These are phyloP conservation scores for Bruguiera sexangula DNA, from an alignment of 345 rosid species.

Conservation along the genomic window DNA sequence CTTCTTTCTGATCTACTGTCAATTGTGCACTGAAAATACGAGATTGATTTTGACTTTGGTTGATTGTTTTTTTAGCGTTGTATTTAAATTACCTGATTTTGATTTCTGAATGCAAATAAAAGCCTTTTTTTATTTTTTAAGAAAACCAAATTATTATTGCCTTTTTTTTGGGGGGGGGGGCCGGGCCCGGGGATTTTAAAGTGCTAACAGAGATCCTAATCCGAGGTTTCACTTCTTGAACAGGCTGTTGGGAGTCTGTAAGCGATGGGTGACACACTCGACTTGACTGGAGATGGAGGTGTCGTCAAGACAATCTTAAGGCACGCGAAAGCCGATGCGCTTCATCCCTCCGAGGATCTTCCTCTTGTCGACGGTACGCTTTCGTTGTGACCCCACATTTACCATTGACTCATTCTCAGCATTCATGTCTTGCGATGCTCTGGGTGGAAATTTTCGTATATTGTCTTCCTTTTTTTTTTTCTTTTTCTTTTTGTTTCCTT, in stretches of 20 bases:
- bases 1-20: no score
- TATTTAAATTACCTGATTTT: not conserved
- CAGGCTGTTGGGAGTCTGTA: slow-evolving; percentile 19
- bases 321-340: slow-evolving; percentile 61
- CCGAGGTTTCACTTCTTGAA: slow-evolving; percentile 6
- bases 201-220: not conserved
- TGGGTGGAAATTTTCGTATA: no score
- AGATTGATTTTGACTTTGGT: no score
- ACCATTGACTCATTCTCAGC: not conserved
- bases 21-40: no score
- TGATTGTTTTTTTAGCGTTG: not conserved
- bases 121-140: not conserved
- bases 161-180: not conserved
- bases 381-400: not conserved
- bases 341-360: slow-evolving; percentile 64
- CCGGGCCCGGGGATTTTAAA: no score
- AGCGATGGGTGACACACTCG: slow-evolving; percentile 57
- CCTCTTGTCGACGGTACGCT: slow-evolving; percentile 82
- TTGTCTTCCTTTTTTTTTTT: not conserved
- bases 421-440: not conserved
- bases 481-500: not conserved
- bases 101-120: not conserved
- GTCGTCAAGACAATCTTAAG: slow-evolving; percentile 60
- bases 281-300: slow-evolving; percentile 81
- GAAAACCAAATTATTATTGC: not conserved